Percentiles rank a stretch among this genome's conserved stretches.
Conservation (phyloP, 805 yeast genomes). For the Yueomyces sp. region DNA sequence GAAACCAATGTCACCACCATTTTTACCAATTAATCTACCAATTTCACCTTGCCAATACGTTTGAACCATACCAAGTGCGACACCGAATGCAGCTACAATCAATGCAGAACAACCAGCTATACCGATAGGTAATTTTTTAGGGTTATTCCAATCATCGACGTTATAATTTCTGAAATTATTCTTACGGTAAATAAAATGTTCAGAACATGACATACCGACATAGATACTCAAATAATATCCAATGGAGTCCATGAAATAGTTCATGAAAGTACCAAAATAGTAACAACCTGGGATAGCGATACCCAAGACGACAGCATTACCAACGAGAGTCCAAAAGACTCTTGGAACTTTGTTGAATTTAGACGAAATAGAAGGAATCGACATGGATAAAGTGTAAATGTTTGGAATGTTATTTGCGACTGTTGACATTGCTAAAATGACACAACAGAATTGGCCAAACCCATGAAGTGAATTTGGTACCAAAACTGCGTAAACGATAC, state of each 20-base stretch:
- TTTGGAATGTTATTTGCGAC: constrained; percentile 88
- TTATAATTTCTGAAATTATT: constrained; percentile 45
- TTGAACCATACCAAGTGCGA: constrained; percentile 78
- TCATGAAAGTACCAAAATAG: constrained; percentile 58
- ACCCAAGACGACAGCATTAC: constrained; percentile 67
- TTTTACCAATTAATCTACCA: constrained; percentile 44
- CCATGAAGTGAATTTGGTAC: constrained; percentile 74
- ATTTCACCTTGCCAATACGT: constrained; percentile 70
- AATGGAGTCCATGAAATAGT: constrained; percentile 80
- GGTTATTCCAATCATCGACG: constrained; percentile 46
- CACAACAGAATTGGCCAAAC: constrained; percentile 84
- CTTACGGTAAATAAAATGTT: constrained; percentile 68
- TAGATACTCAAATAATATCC: constrained; percentile 86
- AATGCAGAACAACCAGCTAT: constrained; percentile 66
- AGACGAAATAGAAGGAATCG: constrained; percentile 77
- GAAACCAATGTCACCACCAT: constrained; percentile 81
- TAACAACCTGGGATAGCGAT: constrained; percentile 83
- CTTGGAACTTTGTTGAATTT: constrained; percentile 67
- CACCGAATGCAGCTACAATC: constrained; percentile 76
- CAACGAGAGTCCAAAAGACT: constrained; percentile 65
- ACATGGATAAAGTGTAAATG: constrained; percentile 80
- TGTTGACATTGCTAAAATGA: constrained; percentile 70
- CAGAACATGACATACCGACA: constrained; percentile 60
- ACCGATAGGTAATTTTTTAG: constrained; percentile 55
- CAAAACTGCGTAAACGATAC: constrained; percentile 65